Conservation (phyloP, 441 rosid genomes). For the Mallotus repandus region DNA sequence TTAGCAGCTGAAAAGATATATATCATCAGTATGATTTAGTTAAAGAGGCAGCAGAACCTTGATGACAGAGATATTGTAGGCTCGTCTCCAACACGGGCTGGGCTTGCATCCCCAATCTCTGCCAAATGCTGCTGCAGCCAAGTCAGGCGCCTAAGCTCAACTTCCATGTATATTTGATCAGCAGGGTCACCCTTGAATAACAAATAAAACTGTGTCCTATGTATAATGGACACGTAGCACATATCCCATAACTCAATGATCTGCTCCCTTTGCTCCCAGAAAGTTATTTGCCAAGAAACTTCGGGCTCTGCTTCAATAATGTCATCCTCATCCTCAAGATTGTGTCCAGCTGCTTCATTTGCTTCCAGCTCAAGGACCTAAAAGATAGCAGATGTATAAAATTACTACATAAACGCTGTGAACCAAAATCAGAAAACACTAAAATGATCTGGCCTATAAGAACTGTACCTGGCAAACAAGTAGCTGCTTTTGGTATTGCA, state of each 20-base stretch:
- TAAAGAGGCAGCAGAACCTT: conserved; percentile 42
- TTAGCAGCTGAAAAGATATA: neutral
- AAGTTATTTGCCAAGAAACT: conserved; percentile 78
- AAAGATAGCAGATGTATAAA: conserved; percentile 7
- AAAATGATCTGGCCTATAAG: neutral
- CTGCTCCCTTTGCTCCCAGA: conserved; percentile 84
- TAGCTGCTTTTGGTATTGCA: conserved; percentile 97
- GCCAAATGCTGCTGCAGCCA: conserved; percentile 96
- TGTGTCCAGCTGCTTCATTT: conserved; percentile 83
- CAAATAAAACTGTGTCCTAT: conserved; percentile 91
- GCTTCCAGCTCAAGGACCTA: conserved; percentile 98
- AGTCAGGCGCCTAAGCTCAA: conserved; percentile 90
- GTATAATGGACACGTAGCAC: conserved; percentile 84
- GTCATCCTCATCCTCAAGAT: conserved; percentile 55
- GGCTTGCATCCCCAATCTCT: conserved; percentile 88
- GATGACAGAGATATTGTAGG: conserved; percentile 71
- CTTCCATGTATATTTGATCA: conserved; percentile 98
- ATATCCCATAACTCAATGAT: conserved; percentile 94
- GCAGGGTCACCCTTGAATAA: conserved; percentile 93
- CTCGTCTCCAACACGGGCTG: conserved; percentile 70
- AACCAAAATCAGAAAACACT: neutral
- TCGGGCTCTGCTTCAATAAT: conserved; percentile 49
- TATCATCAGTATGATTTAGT: neutral
- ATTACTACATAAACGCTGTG: neutral
- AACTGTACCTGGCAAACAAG: conserved; percentile 89